phyloP scores from a whole-genome alignment of 148 eudicot genomes.

The Cornus kousa region DNA sequence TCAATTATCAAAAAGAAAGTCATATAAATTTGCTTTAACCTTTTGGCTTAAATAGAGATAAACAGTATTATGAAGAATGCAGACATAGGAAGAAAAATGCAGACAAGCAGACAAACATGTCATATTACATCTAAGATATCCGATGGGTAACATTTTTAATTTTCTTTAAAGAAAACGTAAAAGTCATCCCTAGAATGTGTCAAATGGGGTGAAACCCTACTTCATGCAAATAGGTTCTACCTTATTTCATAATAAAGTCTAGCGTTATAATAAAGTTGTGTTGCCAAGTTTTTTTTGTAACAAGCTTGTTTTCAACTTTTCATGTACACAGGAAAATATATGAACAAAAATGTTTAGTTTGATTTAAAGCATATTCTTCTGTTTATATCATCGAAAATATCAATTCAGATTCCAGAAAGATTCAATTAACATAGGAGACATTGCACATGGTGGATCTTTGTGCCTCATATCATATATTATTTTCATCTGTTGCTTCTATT shows the following conservation, averaged over 20 bases:
- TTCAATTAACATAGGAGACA: neutral
- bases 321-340: neutral
- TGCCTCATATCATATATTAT: too few relatives aligned
- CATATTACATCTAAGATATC: neutral
- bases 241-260: too few relatives aligned
- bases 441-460: too few relatives aligned
- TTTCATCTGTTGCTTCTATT: too few relatives aligned
- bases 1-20: neutral
- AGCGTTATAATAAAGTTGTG: too few relatives aligned
- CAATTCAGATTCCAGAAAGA: neutral
- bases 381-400: neutral
- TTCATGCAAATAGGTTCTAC: neutral
- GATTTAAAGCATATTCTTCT: neutral
- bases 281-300: too few relatives aligned
- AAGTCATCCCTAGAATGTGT: neutral
- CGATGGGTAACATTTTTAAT: neutral
- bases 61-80: neutral
- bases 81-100: too few relatives aligned
- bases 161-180: too few relatives aligned
- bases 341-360: neutral
- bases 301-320: neutral
- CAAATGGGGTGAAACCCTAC: neutral
- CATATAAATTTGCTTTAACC: too few relatives aligned
- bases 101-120: neutral
- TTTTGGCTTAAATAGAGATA: neutral